Conservation (phyloP, 2,329 filamentous ascomycete genomes). For the Blastomyces parvus region DNA sequence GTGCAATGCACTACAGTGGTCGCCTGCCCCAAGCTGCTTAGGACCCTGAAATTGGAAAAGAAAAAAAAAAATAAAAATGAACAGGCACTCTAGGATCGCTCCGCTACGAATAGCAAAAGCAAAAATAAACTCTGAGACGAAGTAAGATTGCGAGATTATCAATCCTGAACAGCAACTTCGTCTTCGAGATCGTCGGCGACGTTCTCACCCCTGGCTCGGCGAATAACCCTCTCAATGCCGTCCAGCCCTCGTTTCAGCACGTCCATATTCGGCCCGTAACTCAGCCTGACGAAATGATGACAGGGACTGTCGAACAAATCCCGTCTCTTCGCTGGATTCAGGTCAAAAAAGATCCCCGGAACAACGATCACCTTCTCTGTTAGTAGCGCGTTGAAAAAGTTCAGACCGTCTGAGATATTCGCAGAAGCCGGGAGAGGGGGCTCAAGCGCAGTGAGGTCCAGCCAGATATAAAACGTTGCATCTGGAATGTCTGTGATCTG, state of each 20-base stretch:
- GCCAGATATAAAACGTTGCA: constrained; percentile 89
- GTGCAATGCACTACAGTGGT: neutral
- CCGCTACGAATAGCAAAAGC: neutral
- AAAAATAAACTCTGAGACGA: neutral
- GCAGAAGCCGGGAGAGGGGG: constrained; percentile 49
- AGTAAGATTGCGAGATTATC: constrained; percentile 6
- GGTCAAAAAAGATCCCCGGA: constrained; percentile 93
- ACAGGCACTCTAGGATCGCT: neutral
- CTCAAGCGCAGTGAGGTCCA: constrained; percentile 46
- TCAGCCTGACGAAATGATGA: constrained; percentile 81
- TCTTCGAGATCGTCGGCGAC: constrained; percentile 24
- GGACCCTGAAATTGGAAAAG: neutral
- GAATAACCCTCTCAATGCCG: constrained; percentile 72
- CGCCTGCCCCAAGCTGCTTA: neutral
- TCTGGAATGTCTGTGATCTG: constrained; percentile 73
- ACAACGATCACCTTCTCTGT: constrained; percentile 94
- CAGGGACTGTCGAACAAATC: constrained; percentile 92
- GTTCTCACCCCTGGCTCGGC: constrained; percentile 30
- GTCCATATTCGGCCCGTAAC: constrained; percentile 75
- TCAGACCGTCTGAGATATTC: constrained; percentile 80
- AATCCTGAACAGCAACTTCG: constrained; percentile 30
- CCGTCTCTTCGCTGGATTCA: constrained; percentile 80
- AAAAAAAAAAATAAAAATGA: neutral
- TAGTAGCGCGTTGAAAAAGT: constrained; percentile 92
- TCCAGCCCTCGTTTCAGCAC: constrained; percentile 68